phyloP scores from a whole-genome alignment of 495 filamentous ascomycete species.

The Physcia stellaris region DNA sequence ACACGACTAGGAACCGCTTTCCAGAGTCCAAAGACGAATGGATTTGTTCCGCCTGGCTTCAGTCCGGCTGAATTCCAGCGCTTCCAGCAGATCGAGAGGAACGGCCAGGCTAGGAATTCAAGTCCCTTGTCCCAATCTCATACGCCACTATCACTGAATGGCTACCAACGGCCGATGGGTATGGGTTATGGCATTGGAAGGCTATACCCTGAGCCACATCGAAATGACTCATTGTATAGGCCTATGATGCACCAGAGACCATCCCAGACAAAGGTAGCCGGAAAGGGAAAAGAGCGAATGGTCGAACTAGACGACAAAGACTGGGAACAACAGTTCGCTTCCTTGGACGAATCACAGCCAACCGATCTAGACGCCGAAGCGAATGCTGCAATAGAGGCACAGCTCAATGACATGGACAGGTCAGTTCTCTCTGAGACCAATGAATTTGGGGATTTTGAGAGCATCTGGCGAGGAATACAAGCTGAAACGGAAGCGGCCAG shows the following conservation, averaged over 20 bases:
- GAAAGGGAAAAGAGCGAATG: slow-evolving; percentile 82
- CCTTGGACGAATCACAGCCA: slow-evolving; percentile 63
- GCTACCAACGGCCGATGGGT: slow-evolving; percentile 50
- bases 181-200: slow-evolving; percentile 40
- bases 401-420: slow-evolving; percentile 84
- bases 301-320: slow-evolving; percentile 85
- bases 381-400: slow-evolving; percentile 67
- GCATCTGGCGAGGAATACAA: slow-evolving; percentile 75
- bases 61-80: slow-evolving; percentile 72
- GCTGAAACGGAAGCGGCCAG: slow-evolving; percentile 63
- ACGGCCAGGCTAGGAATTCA: slow-evolving; percentile 39
- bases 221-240: slow-evolving; percentile 10
- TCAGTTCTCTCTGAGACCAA: slow-evolving; percentile 41
- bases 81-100: slow-evolving; percentile 59
- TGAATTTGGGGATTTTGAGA: slow-evolving; percentile 72
- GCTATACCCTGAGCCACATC: slow-evolving; percentile 20
- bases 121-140: slow-evolving; percentile 37
- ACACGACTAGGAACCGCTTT: slow-evolving; percentile 72
- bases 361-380: slow-evolving; percentile 54
- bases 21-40: slow-evolving; percentile 34
- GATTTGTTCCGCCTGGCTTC: slow-evolving; percentile 46
- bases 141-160: slow-evolving; percentile 31
- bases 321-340: slow-evolving; percentile 91
- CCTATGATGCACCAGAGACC: slow-evolving; percentile 38
- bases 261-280: slow-evolving; percentile 34